phyloP scores from a whole-genome alignment of 805 yeast species.

The Wickerhamiella australiensis region DNA sequence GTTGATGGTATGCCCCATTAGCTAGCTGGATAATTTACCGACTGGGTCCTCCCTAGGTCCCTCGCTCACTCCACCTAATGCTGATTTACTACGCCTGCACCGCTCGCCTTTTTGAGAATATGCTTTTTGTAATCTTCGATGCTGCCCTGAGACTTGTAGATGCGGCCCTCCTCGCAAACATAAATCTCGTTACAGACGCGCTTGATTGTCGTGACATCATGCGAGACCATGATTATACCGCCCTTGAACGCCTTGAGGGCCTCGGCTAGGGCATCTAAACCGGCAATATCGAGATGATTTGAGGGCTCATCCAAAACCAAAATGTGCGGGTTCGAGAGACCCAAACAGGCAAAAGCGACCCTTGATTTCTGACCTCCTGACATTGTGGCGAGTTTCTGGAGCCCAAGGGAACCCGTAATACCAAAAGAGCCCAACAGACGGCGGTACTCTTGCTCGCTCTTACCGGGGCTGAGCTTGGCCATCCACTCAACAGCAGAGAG shows the following conservation, averaged over 20 bases:
- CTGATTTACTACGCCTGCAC: conserved; percentile 79
- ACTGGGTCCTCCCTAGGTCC: too few relatives aligned
- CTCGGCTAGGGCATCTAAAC: conserved; percentile 87
- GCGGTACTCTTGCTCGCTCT: conserved; percentile 91
- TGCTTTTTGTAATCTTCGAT: conserved; percentile 85
- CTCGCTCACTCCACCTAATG: conserved; percentile 48
- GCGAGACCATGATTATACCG: conserved; percentile 95
- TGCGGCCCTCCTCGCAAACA: conserved; percentile 84
- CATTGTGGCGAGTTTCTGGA: conserved; percentile 76
- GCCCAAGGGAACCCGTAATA: conserved; percentile 84
- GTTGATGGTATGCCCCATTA: too few relatives aligned
- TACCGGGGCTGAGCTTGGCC: conserved; percentile 81
- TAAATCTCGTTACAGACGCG: conserved; percentile 87
- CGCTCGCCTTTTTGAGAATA: conserved; percentile 64
- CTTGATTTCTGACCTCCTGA: conserved; percentile 99
- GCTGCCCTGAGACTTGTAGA: conserved; percentile 63
- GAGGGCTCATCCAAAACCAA: conserved; percentile 94
- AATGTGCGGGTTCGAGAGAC: conserved; percentile 82
- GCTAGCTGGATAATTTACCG: too few relatives aligned
- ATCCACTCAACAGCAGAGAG: conserved; percentile 89
- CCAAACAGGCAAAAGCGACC: conserved; percentile 93
- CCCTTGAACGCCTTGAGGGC: conserved; percentile 84
- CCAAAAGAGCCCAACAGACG: conserved; percentile 95
- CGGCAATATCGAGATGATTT: conserved; percentile 95
- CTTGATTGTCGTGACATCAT: conserved; percentile 85